Percentiles rank a stretch among this genome's conserved stretches.
Conservation (phyloP, 495 filamentous ascomycete genomes). For the Talaromyces ruber region DNA sequence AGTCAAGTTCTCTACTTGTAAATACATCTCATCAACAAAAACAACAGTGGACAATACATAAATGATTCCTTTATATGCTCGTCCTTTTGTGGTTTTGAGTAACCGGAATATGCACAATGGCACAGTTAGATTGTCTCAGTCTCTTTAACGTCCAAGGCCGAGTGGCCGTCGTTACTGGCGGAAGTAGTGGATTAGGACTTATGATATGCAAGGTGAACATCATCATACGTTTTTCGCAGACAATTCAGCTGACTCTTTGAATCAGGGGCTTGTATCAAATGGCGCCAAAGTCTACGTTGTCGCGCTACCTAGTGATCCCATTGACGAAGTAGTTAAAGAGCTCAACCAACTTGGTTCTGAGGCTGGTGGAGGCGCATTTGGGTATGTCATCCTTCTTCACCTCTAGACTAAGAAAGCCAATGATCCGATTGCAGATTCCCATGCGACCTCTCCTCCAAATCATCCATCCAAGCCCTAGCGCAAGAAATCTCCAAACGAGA, state of each 20-base stretch:
- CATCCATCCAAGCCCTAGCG: constrained; percentile 19
- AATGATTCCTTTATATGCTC: not conserved
- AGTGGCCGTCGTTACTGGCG: constrained; percentile 35
- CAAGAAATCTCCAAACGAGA: constrained; percentile 16
- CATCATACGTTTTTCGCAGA: not conserved
- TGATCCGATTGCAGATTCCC: constrained; percentile 14
- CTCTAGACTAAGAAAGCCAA: not conserved
- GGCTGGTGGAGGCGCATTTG: constrained; percentile 24
- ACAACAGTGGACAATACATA: not conserved
- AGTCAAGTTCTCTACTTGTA: not conserved
- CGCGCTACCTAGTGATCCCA: constrained; percentile 25
- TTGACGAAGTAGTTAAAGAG: constrained; percentile 20
- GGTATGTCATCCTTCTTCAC: constrained; percentile 12
- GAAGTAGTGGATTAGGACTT: constrained; percentile 33
- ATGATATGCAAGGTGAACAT: constrained; percentile 31
- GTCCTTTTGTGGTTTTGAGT: not conserved
- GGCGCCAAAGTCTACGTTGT: constrained; percentile 35
- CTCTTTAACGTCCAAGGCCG: constrained; percentile 23
- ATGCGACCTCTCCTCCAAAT: constrained; percentile 30
- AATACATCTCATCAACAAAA: not conserved
- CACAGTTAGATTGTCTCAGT: constrained; percentile 2
- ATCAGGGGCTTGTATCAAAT: constrained; percentile 29
- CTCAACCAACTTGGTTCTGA: constrained; percentile 20
- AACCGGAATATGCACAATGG: not conserved
- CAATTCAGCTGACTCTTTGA: not conserved